Conservation (phyloP, 169 alveolate species). For the Plasmodium inui region DNA sequence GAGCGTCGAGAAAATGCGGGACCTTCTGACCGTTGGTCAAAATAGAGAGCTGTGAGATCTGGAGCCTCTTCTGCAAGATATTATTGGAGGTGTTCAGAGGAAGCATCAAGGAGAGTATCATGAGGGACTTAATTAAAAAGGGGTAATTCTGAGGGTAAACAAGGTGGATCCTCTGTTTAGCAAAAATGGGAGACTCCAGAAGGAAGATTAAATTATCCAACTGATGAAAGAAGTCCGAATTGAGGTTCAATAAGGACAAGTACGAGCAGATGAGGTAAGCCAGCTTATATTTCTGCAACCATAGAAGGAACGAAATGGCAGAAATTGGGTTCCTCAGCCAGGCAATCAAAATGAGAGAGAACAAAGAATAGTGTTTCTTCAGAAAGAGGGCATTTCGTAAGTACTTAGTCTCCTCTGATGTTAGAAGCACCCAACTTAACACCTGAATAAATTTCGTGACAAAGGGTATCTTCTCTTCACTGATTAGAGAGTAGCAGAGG, state of each 20-base stretch:
- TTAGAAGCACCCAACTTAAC: slow-evolving; percentile 84
- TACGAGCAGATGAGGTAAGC: slow-evolving; percentile 72
- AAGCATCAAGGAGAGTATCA: slow-evolving; percentile 69
- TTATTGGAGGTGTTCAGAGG: slow-evolving; percentile 69
- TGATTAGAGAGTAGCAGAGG: slow-evolving; percentile 33
- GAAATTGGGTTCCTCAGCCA: slow-evolving; percentile 80
- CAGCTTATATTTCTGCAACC: slow-evolving; percentile 84
- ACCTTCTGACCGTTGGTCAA: slow-evolving; percentile 16
- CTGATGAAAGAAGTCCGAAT: slow-evolving; percentile 79
- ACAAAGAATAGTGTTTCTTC: slow-evolving; percentile 61
- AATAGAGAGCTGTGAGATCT: slow-evolving; percentile 56
- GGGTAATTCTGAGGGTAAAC: slow-evolving; percentile 81
- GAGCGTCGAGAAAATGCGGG: slow-evolving; percentile 2
- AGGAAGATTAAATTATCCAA: slow-evolving; percentile 81
- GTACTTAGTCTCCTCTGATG: slow-evolving; percentile 83
- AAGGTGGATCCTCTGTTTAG: slow-evolving; percentile 82
- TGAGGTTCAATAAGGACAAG: slow-evolving; percentile 29
- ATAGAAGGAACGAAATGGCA: slow-evolving; percentile 82
- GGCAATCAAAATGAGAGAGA: slow-evolving; percentile 77
- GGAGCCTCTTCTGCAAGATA: slow-evolving; percentile 64
- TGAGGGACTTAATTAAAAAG: slow-evolving; percentile 79
- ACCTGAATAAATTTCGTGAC: slow-evolving; percentile 79
- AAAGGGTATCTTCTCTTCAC: slow-evolving; percentile 28
- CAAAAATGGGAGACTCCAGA: slow-evolving; percentile 82
- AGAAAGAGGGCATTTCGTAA: slow-evolving; percentile 78